Evolutionary conservation across 139 green algal genomes (phyloP).

Genomic region (Picochlorum sp.): DNA sequence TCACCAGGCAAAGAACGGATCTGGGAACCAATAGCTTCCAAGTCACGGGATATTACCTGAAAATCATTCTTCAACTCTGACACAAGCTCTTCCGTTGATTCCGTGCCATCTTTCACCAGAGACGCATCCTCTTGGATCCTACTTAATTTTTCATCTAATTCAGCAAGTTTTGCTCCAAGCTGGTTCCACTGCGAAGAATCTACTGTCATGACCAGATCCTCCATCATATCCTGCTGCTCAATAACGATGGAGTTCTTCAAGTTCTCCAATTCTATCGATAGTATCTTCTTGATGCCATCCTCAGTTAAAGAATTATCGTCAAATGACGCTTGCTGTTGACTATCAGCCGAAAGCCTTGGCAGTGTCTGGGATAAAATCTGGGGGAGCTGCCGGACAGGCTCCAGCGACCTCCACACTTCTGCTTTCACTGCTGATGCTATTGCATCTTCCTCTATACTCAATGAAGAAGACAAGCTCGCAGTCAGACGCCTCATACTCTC

Average conservation of each 20-base stretch:
- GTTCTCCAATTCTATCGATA: too few relatives aligned
- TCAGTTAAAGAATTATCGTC: neutral
- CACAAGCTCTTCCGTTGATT: neutral
- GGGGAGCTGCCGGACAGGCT: conserved; percentile 25
- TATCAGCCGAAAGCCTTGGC: conserved; percentile 16
- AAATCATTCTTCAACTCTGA: too few relatives aligned
- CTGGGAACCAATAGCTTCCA: too few relatives aligned
- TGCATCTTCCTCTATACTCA: conserved; percentile 11
- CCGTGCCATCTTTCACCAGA: neutral
- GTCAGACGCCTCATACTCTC: conserved; percentile 8
- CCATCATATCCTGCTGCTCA: too few relatives aligned
- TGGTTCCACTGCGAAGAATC: conserved; percentile 17
- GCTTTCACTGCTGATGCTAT: conserved; percentile 21
- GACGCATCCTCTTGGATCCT: neutral
- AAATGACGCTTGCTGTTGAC: neutral
- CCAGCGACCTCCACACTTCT: conserved; percentile 15
- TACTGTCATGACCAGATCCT: too few relatives aligned
- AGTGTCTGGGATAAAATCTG: conserved; percentile 14
- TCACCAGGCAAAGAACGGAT: too few relatives aligned
- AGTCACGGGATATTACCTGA: too few relatives aligned
- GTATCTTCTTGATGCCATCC: too few relatives aligned
- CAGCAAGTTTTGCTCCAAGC: conserved; percentile 16
- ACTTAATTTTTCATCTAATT: conserved; percentile 5
- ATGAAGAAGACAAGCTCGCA: conserved; percentile 6
- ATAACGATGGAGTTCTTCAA: too few relatives aligned